These are phyloP conservation scores for Candida broadrunensis DNA, from an alignment of 805 yeast species.

Conservation along the genomic window DNA sequence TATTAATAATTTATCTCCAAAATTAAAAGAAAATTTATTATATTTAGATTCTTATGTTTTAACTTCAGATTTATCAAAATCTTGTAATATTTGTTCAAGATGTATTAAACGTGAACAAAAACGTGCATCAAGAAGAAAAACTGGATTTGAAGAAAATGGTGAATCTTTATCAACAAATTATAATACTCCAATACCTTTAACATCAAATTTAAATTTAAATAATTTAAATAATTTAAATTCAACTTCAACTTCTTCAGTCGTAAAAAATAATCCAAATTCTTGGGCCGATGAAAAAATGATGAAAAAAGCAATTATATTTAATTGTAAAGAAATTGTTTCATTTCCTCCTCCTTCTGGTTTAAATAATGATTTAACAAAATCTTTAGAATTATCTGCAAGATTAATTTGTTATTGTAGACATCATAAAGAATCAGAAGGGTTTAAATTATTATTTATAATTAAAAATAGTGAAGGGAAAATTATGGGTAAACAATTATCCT, in stretches of 20 bases:
- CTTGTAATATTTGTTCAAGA: slow-evolving; percentile 78
- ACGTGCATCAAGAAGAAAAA: slow-evolving; percentile 88
- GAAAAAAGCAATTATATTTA: slow-evolving; percentile 84
- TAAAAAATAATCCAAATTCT: slow-evolving; percentile 56
- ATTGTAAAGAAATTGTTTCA: slow-evolving; percentile 82
- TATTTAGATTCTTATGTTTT: slow-evolving; percentile 81
- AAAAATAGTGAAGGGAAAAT: slow-evolving; percentile 59
- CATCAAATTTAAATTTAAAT: neutral
- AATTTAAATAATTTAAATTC: slow-evolving; percentile 4
- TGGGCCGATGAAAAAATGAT: slow-evolving; percentile 75
- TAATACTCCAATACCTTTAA: neutral
- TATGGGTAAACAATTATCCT: slow-evolving; percentile 68
- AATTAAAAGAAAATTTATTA: slow-evolving; percentile 50
- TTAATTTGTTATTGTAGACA: slow-evolving; percentile 96
- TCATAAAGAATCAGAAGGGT: slow-evolving; percentile 86
- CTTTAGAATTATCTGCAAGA: slow-evolving; percentile 60
- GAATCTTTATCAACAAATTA: slow-evolving; percentile 4
- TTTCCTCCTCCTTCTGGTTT: slow-evolving; percentile 60
- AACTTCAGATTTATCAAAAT: slow-evolving; percentile 44
- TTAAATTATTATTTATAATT: slow-evolving; percentile 66
- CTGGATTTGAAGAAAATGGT: slow-evolving; percentile 37
- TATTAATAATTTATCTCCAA: slow-evolving; percentile 40
- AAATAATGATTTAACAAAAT: slow-evolving; percentile 27
- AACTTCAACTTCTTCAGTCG: slow-evolving; percentile 18
- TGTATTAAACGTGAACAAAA: slow-evolving; percentile 92